Percentiles rank a stretch among this genome's conserved stretches.
Conservation (phyloP, 441 rosid species). For the Raphanus hybrid region DNA sequence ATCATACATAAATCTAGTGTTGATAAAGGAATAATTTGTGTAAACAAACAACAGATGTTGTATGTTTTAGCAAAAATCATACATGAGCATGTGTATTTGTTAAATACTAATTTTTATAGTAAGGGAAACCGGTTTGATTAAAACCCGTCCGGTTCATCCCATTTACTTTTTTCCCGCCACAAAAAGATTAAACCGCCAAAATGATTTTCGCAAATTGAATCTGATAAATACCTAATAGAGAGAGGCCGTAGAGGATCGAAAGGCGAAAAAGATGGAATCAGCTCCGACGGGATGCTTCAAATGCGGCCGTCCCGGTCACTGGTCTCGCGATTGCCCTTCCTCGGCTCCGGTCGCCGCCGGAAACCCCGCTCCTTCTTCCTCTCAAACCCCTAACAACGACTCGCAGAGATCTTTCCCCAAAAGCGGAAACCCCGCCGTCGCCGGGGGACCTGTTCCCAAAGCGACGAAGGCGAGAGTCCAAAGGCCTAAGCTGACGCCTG, state of each 20-base stretch:
- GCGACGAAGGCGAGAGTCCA: constrained; percentile 54
- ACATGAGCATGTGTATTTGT: too few species aligned
- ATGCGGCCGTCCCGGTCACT: constrained; percentile 97
- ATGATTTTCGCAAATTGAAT: not conserved
- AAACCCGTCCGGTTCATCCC: constrained; percentile 16
- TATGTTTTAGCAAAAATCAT: too few species aligned
- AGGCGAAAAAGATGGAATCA: constrained; percentile 48
- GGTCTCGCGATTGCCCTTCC: constrained; percentile 94
- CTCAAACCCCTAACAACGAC: constrained; percentile 32
- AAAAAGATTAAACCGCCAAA: constrained; percentile 17
- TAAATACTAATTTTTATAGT: too few species aligned
- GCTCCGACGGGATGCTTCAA: constrained; percentile 94
- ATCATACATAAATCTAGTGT: too few species aligned
- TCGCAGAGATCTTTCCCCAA: constrained; percentile 30
- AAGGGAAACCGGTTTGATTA: not conserved
- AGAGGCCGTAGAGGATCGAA: not conserved
- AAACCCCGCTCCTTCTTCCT: constrained; percentile 12
- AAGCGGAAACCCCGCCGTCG: constrained; percentile 3
- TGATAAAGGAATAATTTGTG: too few species aligned
- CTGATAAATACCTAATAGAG: constrained; percentile 28
- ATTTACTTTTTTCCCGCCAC: constrained; percentile 38
- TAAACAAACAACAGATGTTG: too few species aligned
- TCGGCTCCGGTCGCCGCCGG: constrained; percentile 38
- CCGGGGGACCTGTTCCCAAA: constrained; percentile 55
- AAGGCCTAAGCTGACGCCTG: constrained; percentile 89